Base-by-base conservation (phyloP, 2,329 filamentous ascomycete species). In the Penicillium sp. region DNA sequence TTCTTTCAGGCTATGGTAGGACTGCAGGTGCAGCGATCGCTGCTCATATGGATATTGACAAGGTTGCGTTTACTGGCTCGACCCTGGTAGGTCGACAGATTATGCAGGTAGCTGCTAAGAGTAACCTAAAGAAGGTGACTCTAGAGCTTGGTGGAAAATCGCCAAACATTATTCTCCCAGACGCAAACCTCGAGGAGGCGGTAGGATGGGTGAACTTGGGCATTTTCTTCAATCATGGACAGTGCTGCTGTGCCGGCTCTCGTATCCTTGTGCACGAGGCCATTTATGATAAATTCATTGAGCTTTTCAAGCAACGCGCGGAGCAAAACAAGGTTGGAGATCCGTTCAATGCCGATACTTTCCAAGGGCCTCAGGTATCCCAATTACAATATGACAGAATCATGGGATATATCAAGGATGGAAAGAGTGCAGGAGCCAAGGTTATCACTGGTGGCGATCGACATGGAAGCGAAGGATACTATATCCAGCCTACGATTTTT, bases 401-500 rank as follows among this genome's bases (percentile, higher is more conserved):
- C 78, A 93, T 93, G 90, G 81, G 77, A 65, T 87, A 86, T 76
- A 89, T 89, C 68, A 76, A 93, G 71, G 79, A 83, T 58, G 87
- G 86, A 58, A 87, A 88, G 77, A 77, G 83, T 62, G 80, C 79
- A 16, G 86, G 86, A 64, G 86, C 86, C 52, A 88, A 75, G 37
- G 71, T 93, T 56, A 82, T 86, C 69, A 84, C 79, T 31, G 87
- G 87, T 63, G 87, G 87, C 66, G 86, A n/a, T 7, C 13, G 9
- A 14, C 35, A 29, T n/a, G 26, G 87, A 72, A 86, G 86, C 64
- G 87, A 91, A 82, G 90, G 90, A 60, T 95, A 90, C 84, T 96
- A 93, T 81, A 92, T 96, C 76, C 80, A 93, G 81, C 91, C 91
- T 27, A 96, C 91, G 68, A 91, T 96, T 79, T 91, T 83, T 82